Base-by-base conservation (phyloP, 176 grass and related monocot species). In the Puccinellia tenuiflora region DNA sequence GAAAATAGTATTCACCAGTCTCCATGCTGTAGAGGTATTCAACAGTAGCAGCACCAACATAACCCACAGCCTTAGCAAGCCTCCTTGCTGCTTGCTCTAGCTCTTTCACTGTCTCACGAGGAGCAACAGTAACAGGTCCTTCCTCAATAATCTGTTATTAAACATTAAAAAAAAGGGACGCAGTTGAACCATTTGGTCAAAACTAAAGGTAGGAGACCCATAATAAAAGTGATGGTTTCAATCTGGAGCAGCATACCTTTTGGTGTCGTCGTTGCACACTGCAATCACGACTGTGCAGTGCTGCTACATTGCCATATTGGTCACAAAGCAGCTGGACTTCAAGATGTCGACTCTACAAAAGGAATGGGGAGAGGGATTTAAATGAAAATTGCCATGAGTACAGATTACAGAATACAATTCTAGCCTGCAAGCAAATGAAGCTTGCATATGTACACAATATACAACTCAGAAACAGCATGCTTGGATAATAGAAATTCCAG, bases 1-100 rank as follows among this genome's bases (percentile, higher is more conserved):
- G 83, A 74, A 99, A 99, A 85, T 99, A 99, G 70, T 96, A 99
- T 88, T 99, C 96, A 16, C 96, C 96, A 59, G 96, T 96, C 39
- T 99, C 93, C 96, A 99, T 99, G 83, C 93, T 99, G 86, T 96
- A 99, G 74, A 99, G 91, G 83, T 99, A 99, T 75, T 99, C 96
- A 51, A 99, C 96, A 81, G 96, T 99, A 55, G 96, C 96, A 72
- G 96, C 96, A 76, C 93, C 96, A 84, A 99, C 91, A 81, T 99
- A 98, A 20, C 89, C 91, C 68, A 99, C 96, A 61, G 81, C 82
- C 73, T 96, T 99, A 78, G 96, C 96, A 90, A 99, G 96, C 89
- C 93, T 93, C 85, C 96, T 90, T 18, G 96, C 96, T 63, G 93
- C 96, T 84, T 99, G 96, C 84, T 99, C 96, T 60, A 99, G 85